A percentile compares a stretch with the other conserved stretches of the same genome.
phyloP scores from a whole-genome alignment of 148 eudicot species.

The Cornus kousa region DNA sequence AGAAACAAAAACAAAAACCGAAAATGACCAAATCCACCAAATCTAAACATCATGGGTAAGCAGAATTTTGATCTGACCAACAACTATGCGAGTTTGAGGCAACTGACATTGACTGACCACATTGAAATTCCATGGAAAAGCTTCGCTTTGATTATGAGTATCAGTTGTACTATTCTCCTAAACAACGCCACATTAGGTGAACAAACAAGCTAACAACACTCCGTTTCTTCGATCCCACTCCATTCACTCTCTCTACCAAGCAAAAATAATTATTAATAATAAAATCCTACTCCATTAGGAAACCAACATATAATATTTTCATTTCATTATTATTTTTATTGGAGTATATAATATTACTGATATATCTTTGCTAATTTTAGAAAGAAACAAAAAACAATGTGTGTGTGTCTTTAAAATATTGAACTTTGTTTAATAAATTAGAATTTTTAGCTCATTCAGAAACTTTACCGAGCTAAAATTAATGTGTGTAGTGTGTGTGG shows the following conservation, averaged over 20 bases:
- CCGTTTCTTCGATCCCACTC: constrained; percentile 19
- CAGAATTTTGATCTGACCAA: constrained; percentile 12
- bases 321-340: too few relatives aligned
- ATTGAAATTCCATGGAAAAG: constrained; percentile 1
- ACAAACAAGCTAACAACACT: constrained; percentile 32
- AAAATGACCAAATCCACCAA: constrained; percentile 15
- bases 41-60: not conserved
- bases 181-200: constrained; percentile 21
- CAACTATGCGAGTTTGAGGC: constrained; percentile 21
- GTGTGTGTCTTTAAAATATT: too few relatives aligned
- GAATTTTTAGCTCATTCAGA: too few relatives aligned
- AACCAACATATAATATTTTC: not conserved
- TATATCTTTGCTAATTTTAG: too few relatives aligned
- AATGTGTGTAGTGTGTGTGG: too few relatives aligned
- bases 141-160: not conserved
- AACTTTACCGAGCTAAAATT: too few relatives aligned
- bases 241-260: constrained; percentile 10
- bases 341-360: too few relatives aligned
- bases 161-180: not conserved
- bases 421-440: too few relatives aligned
- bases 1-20: too few relatives aligned
- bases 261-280: not conserved
- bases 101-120: constrained; percentile 11
- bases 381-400: too few relatives aligned
- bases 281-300: constrained; percentile 22